Percentiles rank a stretch among this genome's conserved stretches.
phyloP scores from a whole-genome alignment of 257 asterid species.

The Thymus mandschuricus region DNA sequence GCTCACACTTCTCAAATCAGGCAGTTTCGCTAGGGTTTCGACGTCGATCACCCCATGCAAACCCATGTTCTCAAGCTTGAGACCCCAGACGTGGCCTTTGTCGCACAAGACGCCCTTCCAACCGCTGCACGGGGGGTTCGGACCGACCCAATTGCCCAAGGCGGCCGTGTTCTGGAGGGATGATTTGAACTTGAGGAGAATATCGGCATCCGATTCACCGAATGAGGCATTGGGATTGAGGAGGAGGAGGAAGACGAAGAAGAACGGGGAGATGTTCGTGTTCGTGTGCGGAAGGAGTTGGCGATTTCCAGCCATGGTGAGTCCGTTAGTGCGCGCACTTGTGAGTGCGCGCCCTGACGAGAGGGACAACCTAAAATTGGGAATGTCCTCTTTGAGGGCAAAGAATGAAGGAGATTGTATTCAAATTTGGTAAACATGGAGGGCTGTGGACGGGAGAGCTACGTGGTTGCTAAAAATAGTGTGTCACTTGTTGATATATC shows the following conservation, averaged over 20 bases:
- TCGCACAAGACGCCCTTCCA: conserved; percentile 55
- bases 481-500: conserved; percentile 24
- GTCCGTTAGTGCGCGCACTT: conserved; percentile 44
- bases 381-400: conserved; percentile 36
- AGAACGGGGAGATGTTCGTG: background rate
- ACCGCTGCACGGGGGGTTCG: conserved; percentile 46
- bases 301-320: conserved; percentile 34
- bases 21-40: conserved; percentile 42
- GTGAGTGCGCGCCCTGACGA: conserved; percentile 47
- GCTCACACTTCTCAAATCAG: conserved; percentile 47
- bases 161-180: conserved; percentile 41
- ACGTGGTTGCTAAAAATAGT: conserved; percentile 36
- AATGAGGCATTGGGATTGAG: background rate
- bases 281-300: background rate
- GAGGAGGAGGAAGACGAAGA: conserved; percentile 26
- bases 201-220: conserved; percentile 27
- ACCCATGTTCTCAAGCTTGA: conserved; percentile 55
- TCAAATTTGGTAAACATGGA: conserved; percentile 39
- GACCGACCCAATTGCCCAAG: conserved; percentile 40
- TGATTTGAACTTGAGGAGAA: conserved; percentile 40
- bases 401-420: conserved; percentile 37
- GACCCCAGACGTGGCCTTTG: conserved; percentile 45
- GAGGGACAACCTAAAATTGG: conserved; percentile 33
- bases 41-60: conserved; percentile 53
- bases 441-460: conserved; percentile 18